Conservation (phyloP, 495 filamentous ascomycete genomes). For the Elaphomyces granulatus region DNA sequence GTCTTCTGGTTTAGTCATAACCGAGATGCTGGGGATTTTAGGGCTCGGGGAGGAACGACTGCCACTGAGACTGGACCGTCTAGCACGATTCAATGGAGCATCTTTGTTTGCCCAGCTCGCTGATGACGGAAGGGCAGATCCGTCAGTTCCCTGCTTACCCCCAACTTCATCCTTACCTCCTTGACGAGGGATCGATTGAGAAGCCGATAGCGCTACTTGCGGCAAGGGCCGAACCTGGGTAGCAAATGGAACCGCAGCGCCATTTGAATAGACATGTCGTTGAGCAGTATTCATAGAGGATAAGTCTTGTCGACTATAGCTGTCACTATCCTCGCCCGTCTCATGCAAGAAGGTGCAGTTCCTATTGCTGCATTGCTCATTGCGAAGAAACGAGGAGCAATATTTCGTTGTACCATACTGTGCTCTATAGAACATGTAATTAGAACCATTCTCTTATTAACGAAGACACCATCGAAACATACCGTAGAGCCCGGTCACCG, state of each 20-base stretch:
- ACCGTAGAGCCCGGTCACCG: constrained; percentile 67
- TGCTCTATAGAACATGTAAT: constrained; percentile 39
- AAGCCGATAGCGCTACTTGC: constrained; percentile 32
- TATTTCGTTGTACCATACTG: constrained; percentile 98
- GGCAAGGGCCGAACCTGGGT: constrained; percentile 19
- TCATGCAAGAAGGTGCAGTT: constrained; percentile 98
- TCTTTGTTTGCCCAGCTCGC: constrained; percentile 87
- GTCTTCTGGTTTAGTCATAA: constrained; percentile 33
- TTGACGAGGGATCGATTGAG: constrained; percentile 60
- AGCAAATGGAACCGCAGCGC: constrained; percentile 11
- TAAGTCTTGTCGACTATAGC: constrained; percentile 86
- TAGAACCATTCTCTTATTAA: constrained; percentile 8
- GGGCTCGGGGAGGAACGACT: constrained; percentile 74
- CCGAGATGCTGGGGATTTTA: constrained; percentile 45
- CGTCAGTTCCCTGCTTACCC: constrained; percentile 47
- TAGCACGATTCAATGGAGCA: constrained; percentile 47
- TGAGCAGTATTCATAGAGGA: constrained; percentile 94
- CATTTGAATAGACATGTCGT: constrained; percentile 33
- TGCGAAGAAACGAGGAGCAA: constrained; percentile 89
- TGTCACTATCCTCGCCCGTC: constrained; percentile 90
- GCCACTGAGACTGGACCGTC: constrained; percentile 60
- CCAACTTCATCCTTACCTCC: constrained; percentile 62
- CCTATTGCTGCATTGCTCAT: constrained; percentile 83
- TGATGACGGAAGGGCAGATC: constrained; percentile 76
- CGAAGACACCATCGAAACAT: constrained; percentile 6